A percentile compares a stretch with the other conserved stretches of the same genome.
Evolutionary conservation across 345 rosid species (phyloP).

Genomic region (Citrus hindsii): DNA sequence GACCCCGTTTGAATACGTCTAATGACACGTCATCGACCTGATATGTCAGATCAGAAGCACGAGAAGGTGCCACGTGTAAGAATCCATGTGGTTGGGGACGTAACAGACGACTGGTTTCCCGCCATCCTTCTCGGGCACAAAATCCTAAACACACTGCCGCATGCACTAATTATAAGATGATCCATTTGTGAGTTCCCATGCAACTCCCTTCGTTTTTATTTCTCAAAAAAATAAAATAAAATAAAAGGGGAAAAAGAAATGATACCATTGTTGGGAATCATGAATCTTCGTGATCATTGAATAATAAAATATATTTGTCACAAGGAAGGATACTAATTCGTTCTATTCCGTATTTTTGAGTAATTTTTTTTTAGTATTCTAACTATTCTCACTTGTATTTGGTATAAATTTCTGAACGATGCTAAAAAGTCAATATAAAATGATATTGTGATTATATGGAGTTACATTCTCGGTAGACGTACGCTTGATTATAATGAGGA

Average conservation of each 20-base stretch:
- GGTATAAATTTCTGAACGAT: too few relatives aligned
- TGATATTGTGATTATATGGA: too few relatives aligned
- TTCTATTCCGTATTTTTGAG: too few relatives aligned
- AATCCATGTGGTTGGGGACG: constrained; percentile 22
- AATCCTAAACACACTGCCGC: not conserved
- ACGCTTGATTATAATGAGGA: too few relatives aligned
- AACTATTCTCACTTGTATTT: too few relatives aligned
- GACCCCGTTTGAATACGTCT: constrained; percentile 20
- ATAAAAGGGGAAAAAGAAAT: not conserved
- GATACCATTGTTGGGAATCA: not conserved
- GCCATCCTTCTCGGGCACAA: constrained; percentile 31
- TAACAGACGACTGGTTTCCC: constrained; percentile 25
- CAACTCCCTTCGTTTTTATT: not conserved
- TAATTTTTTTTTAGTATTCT: too few relatives aligned
- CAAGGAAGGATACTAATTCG: too few relatives aligned
- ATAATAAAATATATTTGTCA: not conserved
- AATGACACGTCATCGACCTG: constrained; percentile 15
- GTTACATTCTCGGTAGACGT: too few relatives aligned
- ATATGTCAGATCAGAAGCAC: constrained; percentile 10
- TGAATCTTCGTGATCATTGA: not conserved
- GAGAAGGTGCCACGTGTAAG: constrained; percentile 20
- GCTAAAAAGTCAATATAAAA: too few relatives aligned
- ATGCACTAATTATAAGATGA: not conserved
- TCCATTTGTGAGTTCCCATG: not conserved
- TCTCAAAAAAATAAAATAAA: too few relatives aligned